Base-by-base conservation (phyloP, 768 basidiomycete species). In the Clitopilus hobsonii region DNA sequence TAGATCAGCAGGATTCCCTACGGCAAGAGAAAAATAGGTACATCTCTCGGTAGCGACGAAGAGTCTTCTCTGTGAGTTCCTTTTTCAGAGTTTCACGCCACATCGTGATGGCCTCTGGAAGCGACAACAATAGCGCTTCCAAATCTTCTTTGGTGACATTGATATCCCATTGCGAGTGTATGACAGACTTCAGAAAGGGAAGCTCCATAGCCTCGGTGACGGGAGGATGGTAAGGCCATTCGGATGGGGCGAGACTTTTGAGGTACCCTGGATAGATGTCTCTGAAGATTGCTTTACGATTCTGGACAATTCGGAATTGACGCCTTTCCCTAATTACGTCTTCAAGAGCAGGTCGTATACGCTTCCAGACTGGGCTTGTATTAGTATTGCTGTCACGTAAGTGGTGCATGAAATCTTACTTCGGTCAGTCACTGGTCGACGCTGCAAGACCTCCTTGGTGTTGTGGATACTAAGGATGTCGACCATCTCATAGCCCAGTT, bases 341-440 rank as follows among this genome's bases (percentile, higher is more conserved):
- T 50, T 69, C 64, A 0, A 69, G 59, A 22, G 38, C 30, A 3
- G 61, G 60, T 26, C 49, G 56, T 28, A 69, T 59, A 24, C 56
- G 58, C 2, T 53, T 61, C 68, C 68, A 67, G 24, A 54, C 68
- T 69, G 1, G 20, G 25, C 20, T 38, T n/a, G n/a, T n/a, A n/a
- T n/a, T n/a, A n/a, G 41, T 20, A n/a, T n/a, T 6, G 18, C 52
- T n/a, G 49, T 24, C 23, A n/a, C n/a, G 23, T 8, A 30, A 18
- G 18, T 41, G 38, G 38, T 13, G 25, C 25, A 5, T n/a, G 24
- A 23, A 10, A 29, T 54, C 61, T 1, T 55, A 72, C 71, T 58
- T 22, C 61, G 62, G 23, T 67, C 65, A 4, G 67, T 69, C 18
- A 72, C 59, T 20, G 56, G 55, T 5, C 54, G 32, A 3, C 49